Evolutionary conservation across 169 alveolate genomes (phyloP).

Genomic region (Perkinsus chesapeaki): DNA sequence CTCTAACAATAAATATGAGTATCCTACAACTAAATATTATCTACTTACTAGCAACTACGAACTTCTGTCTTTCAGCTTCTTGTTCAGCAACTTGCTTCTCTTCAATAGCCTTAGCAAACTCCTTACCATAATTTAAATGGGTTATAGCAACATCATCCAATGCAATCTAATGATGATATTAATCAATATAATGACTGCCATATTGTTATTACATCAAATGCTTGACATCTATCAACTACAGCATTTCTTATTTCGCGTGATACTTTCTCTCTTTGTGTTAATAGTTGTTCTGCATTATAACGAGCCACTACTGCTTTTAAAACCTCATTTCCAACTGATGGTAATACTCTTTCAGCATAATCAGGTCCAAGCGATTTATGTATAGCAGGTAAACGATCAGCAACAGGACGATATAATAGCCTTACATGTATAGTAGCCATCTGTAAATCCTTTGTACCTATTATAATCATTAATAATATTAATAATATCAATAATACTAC

Average conservation of each 20-base stretch:
- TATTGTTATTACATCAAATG: background rate
- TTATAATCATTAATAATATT: background rate
- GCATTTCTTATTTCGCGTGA: conserved; percentile 81
- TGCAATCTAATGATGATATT: conserved; percentile 56
- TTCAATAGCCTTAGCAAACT: conserved; percentile 92
- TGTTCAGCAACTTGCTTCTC: conserved; percentile 97
- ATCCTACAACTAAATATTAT: background rate
- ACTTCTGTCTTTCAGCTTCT: conserved; percentile 93
- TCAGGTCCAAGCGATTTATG: conserved; percentile 92
- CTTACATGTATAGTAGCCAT: conserved; percentile 87
- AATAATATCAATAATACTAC: conserved; percentile 53
- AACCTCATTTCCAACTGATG: conserved; percentile 94
- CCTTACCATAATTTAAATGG: conserved; percentile 90
- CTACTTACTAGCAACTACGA: conserved; percentile 68
- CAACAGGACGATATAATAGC: conserved; percentile 82
- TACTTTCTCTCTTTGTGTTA: conserved; percentile 91
- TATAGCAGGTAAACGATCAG: conserved; percentile 73
- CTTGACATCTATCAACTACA: conserved; percentile 29
- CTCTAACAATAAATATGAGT: conserved; percentile 11
- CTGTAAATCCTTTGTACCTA: conserved; percentile 66
- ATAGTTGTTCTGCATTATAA: conserved; percentile 87
- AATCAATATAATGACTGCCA: too few relatives aligned
- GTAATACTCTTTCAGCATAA: conserved; percentile 92
- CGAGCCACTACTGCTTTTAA: conserved; percentile 91
- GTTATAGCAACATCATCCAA: conserved; percentile 95